Base-by-base conservation (phyloP, 2,329 filamentous ascomycete genomes). In the Bisporella sp. region DNA sequence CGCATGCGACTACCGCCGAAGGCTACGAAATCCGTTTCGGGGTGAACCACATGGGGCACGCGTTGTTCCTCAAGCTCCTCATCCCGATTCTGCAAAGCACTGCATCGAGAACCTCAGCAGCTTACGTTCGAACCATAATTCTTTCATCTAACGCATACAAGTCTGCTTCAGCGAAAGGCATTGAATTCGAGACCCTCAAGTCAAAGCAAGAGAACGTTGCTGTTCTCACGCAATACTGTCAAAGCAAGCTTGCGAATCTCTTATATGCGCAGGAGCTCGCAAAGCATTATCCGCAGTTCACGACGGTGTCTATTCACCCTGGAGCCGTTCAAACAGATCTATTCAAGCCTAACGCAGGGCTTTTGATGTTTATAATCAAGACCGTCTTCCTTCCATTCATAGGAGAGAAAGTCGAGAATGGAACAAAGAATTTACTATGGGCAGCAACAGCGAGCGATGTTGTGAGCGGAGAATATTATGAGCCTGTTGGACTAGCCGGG, bases 21-120 rank as follows among this genome's bases (percentile, higher is more conserved):
- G 72, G 72, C 12, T 76, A 74, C 51, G 74, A 77, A 55, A 54
- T 69, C 7, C 69, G 74, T 51, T 73, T 76, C 51, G 72, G 68
- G 1, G 71, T 67, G 4, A 77, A 77, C 50, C 71, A 76, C 57
- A 55, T 76, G 40, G 72, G 72, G n/a, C 72, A 75, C 45, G 69
- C 72, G 5, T 63, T 72, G 4, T 63, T 76, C n/a, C 59, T 68
- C 13, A 63, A 67, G 51, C 61, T 66, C 3, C 58, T 73, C 13
- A 47, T 67, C 2, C 67, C 66, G 6, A 56, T 57, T 4, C 51
- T 70, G 2, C 46, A 62, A 13, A 55, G 54, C n/a, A 66, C 63
- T 3, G 33, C 47, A 9, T 21, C 35, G 28, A 39, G 35, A 2
- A 32, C 46, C 6, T 45, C 49, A 1, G 46, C 46, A 8, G 46